Evolutionary conservation across 495 filamentous ascomycete genomes (phyloP).

Genomic region (Penicillium lagena): DNA sequence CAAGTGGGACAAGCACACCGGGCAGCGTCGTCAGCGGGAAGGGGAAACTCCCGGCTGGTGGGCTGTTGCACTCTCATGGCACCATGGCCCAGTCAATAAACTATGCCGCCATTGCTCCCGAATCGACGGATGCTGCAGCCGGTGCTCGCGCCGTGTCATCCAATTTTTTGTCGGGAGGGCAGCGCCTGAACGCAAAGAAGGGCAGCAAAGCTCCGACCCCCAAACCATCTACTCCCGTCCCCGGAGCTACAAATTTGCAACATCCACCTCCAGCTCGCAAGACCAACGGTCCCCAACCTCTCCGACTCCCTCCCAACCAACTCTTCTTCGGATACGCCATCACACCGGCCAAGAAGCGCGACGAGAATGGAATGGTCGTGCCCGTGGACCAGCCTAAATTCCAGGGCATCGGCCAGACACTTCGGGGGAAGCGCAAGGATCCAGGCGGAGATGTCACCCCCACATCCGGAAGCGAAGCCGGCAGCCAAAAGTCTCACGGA

Average conservation of each 20-base stretch:
- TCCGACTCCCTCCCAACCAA: slow-evolving; percentile 80
- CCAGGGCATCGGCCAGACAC: slow-evolving; percentile 80
- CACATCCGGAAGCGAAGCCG: slow-evolving; percentile 27
- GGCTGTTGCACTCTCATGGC: slow-evolving; percentile 71
- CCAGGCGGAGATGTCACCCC: slow-evolving; percentile 28
- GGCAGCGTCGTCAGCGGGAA: slow-evolving; percentile 53
- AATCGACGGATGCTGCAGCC: slow-evolving; percentile 52
- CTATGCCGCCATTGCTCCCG: slow-evolving; percentile 88
- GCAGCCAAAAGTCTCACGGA: slow-evolving; percentile 10
- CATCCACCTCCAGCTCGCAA: slow-evolving; percentile 38
- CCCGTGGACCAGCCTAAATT: slow-evolving; percentile 71
- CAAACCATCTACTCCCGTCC: slow-evolving; percentile 72
- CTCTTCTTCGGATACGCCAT: slow-evolving; percentile 95
- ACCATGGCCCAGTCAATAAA: slow-evolving; percentile 97
- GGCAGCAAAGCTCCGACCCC: slow-evolving; percentile 72
- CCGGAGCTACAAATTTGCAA: slow-evolving; percentile 54
- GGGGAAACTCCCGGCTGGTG: slow-evolving; percentile 57
- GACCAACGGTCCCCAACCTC: slow-evolving; percentile 77
- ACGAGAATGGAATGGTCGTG: slow-evolving; percentile 54
- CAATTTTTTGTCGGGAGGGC: slow-evolving; percentile 69
- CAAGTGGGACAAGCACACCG: slow-evolving; percentile 58
- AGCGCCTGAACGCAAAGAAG: slow-evolving; percentile 74
- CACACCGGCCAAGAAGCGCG: slow-evolving; percentile 76
- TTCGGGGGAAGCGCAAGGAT: slow-evolving; percentile 59
- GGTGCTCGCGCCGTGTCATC: slow-evolving; percentile 63